Conservation (phyloP, 2,329 filamentous ascomycete species). For the Diaporthe nobilis region DNA sequence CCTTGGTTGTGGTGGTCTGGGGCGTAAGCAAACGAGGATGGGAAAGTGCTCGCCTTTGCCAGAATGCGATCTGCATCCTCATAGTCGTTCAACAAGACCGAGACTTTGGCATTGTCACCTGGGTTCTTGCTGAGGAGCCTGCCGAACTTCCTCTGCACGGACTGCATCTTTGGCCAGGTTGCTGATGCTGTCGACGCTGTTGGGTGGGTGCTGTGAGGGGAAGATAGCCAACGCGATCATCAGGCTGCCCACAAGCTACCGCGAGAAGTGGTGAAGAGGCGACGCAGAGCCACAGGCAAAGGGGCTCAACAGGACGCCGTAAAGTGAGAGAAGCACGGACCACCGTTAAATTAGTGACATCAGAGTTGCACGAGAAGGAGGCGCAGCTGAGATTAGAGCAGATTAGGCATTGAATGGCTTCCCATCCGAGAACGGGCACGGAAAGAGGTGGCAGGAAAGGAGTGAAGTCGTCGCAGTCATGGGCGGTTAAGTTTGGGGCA, state of each 20-base stretch:
- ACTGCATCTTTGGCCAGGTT: conserved; percentile 68
- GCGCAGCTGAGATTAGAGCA: conserved; percentile 8
- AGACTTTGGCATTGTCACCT: conserved; percentile 83
- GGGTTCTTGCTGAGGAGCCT: conserved; percentile 77
- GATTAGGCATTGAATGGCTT: conserved; percentile 19
- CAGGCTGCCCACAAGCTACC: not conserved
- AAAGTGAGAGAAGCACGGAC: conserved; percentile 30
- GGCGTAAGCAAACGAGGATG: not conserved
- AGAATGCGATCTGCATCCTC: conserved; percentile 84
- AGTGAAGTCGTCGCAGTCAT: not conserved
- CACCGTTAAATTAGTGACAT: conserved; percentile 33
- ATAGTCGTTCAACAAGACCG: conserved; percentile 82
- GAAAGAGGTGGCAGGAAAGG: not conserved
- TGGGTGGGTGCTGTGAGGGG: not conserved
- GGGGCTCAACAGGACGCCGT: conserved; percentile 28
- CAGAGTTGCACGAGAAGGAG: conserved; percentile 17
- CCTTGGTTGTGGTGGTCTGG: not conserved
- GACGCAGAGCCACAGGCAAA: conserved; percentile 3
- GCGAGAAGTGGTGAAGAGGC: not conserved
- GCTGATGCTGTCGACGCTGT: conserved; percentile 37
- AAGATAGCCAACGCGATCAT: conserved; percentile 8
- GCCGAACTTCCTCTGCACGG: conserved; percentile 81
- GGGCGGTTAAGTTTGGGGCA: conserved; percentile 10
- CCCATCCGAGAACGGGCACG: conserved; percentile 1
- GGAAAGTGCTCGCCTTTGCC: conserved; percentile 67